These are phyloP conservation scores for Clausena lansium DNA, from an alignment of 345 rosid species.

Conservation along the genomic window DNA sequence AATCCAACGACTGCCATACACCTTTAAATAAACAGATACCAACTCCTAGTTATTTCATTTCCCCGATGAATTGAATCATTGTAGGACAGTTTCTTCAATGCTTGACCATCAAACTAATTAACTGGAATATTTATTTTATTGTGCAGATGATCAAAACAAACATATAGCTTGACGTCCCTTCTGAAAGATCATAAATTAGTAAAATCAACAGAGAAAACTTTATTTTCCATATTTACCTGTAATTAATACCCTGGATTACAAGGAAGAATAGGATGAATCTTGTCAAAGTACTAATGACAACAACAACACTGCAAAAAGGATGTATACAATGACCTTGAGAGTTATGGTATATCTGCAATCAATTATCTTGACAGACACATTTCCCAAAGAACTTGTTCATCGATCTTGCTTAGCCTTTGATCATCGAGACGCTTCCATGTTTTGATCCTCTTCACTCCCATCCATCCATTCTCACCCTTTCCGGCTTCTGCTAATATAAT, in stretches of 20 bases:
- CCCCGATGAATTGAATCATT: neutral
- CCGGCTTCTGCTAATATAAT: constrained; percentile 64
- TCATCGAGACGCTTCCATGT: constrained; percentile 92
- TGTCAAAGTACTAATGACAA: neutral
- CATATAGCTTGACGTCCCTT: neutral
- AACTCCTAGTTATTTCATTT: neutral
- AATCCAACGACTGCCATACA: neutral
- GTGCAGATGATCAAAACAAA: neutral
- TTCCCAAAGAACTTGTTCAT: constrained; percentile 67
- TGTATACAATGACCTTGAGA: neutral
- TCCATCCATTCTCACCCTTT: constrained; percentile 51
- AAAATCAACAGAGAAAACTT: neutral
- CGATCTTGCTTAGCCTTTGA: constrained; percentile 61
- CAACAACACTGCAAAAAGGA: neutral
- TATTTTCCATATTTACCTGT: neutral
- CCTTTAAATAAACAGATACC: neutral
- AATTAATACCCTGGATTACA: neutral
- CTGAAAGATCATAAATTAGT: neutral
- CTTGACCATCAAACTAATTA: neutral
- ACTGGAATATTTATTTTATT: too few relatives aligned
- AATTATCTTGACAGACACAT: neutral
- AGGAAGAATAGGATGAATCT: neutral
- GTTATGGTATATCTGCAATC: neutral
- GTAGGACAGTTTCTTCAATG: neutral
- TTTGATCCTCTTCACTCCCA: constrained; percentile 49